Evolutionary conservation across 108 stramenopile genomes (phyloP).

Genomic region (Skeletonema marinoi): DNA sequence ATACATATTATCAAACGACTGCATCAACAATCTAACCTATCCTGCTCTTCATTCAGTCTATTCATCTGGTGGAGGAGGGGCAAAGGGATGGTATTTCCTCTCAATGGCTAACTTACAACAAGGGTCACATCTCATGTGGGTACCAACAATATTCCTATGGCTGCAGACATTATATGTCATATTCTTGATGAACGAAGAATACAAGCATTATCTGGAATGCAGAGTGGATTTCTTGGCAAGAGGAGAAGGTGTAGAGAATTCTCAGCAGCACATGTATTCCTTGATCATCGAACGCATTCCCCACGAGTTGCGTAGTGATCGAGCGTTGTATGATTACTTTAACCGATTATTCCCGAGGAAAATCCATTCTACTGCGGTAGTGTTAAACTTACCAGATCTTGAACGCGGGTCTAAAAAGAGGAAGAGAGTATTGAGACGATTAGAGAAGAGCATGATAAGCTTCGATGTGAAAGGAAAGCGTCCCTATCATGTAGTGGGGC

Average conservation of each 20-base stretch:
- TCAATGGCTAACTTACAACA: slow-evolving; percentile 61
- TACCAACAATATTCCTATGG: slow-evolving; percentile 55
- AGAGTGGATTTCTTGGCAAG: slow-evolving; percentile 68
- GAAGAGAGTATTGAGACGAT: slow-evolving; percentile 60
- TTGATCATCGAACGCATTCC: slow-evolving; percentile 91
- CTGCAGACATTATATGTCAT: slow-evolving; percentile 58
- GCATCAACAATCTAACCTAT: neutral
- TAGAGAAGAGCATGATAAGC: slow-evolving; percentile 85
- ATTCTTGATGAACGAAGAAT: slow-evolving; percentile 64
- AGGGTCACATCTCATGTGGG: slow-evolving; percentile 46
- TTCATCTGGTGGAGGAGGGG: slow-evolving; percentile 46
- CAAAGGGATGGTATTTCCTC: slow-evolving; percentile 56
- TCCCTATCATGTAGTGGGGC: slow-evolving; percentile 81
- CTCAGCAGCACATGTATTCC: slow-evolving; percentile 80
- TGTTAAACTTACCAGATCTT: slow-evolving; percentile 83
- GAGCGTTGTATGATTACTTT: slow-evolving; percentile 85
- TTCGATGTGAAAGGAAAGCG: slow-evolving; percentile 64
- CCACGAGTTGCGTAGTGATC: slow-evolving; percentile 76
- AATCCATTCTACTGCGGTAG: slow-evolving; percentile 72
- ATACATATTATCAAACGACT: neutral
- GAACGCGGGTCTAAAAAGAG: slow-evolving; percentile 61
- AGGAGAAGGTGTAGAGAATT: slow-evolving; percentile 59
- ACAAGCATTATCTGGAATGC: slow-evolving; percentile 63
- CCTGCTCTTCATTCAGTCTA: slow-evolving; percentile 18
- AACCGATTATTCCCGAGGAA: slow-evolving; percentile 83